Percentiles rank a stretch among this genome's conserved stretches.
phyloP scores from a whole-genome alignment of 2,329 filamentous ascomycete species.

The Aspergillus fumigatus region DNA sequence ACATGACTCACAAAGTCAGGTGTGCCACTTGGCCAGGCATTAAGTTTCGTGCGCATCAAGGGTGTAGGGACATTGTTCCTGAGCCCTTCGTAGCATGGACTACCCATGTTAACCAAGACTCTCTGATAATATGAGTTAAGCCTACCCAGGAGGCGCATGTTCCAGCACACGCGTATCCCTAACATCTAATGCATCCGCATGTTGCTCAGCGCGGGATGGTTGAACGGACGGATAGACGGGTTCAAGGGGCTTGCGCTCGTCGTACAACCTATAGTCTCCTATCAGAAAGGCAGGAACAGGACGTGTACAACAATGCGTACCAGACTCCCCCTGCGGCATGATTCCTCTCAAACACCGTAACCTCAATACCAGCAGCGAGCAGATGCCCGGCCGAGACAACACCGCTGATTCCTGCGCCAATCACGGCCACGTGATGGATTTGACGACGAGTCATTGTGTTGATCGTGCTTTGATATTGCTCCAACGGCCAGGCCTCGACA shows the following conservation, averaged over 20 bases:
- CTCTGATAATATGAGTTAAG: too few species aligned
- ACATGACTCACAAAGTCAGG: constrained; percentile 56
- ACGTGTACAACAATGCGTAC: constrained; percentile 31
- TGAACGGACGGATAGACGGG: constrained; percentile 36
- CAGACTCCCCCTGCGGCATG: constrained; percentile 53
- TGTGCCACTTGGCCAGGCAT: constrained; percentile 56
- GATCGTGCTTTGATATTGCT: neutral
- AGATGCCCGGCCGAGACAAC: constrained; percentile 47
- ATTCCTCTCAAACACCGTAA: constrained; percentile 53
- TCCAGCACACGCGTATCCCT: constrained; percentile 14
- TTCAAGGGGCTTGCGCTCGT: constrained; percentile 47
- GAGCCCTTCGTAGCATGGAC: constrained; percentile 50
- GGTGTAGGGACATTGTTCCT: constrained; percentile 52
- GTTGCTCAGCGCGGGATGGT: constrained; percentile 12
- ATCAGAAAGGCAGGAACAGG: neutral
- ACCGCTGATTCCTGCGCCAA: constrained; percentile 51
- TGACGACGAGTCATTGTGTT: constrained; percentile 17
- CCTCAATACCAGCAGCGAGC: constrained; percentile 42
- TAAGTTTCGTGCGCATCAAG: constrained; percentile 47
- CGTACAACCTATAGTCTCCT: constrained; percentile 41
- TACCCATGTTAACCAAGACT: constrained; percentile 16
- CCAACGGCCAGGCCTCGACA: neutral
- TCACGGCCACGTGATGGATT: constrained; percentile 39
- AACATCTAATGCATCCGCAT: neutral
- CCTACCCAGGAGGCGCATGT: constrained; percentile 50